Percentiles rank a stretch among this genome's conserved stretches.
Evolutionary conservation across 208 protist genomes (phyloP).

Genomic region (Porcisia hertigi): DNA sequence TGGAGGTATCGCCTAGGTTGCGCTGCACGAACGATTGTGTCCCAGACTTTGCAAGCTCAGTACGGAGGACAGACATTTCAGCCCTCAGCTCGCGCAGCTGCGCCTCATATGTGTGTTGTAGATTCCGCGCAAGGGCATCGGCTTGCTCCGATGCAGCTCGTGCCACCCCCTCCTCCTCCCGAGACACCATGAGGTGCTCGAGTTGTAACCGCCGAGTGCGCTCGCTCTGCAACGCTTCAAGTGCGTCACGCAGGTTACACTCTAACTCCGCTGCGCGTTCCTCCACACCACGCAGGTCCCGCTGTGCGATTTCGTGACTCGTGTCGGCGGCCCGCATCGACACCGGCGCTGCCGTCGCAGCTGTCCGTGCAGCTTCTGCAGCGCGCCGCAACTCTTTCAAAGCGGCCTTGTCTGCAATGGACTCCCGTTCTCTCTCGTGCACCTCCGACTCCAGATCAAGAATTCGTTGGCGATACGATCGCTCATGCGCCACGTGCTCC

Average conservation of each 20-base stretch:
- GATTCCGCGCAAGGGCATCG: not conserved
- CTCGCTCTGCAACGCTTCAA: conserved; percentile 41
- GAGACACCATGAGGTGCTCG: conserved; percentile 20
- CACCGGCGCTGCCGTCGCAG: not conserved
- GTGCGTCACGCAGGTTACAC: conserved; percentile 31
- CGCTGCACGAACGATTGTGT: not conserved
- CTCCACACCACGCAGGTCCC: conserved; percentile 25
- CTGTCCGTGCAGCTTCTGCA: not conserved
- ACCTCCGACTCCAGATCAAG: conserved; percentile 48
- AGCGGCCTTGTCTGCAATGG: conserved; percentile 7
- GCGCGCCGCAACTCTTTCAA: conserved; percentile 26
- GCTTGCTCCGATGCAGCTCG: not conserved
- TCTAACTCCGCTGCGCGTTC: conserved; percentile 24
- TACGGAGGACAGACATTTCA: conserved; percentile 25
- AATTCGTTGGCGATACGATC: conserved; percentile 58
- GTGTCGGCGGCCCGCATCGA: not conserved
- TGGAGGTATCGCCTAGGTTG: not conserved
- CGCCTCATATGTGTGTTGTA: conserved; percentile 22
- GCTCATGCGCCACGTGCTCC: conserved; percentile 47
- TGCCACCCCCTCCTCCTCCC: conserved; percentile 16
- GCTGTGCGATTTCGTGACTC: conserved; percentile 25
- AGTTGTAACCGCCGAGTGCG: conserved; percentile 32
- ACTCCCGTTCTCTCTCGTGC: conserved; percentile 24
- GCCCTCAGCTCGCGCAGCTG: conserved; percentile 24
- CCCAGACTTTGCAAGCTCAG: conserved; percentile 13